A percentile compares a stretch with the other conserved stretches of the same genome.
Conservation (phyloP, 2,329 filamentous ascomycete genomes). For the Phoma sp. region DNA sequence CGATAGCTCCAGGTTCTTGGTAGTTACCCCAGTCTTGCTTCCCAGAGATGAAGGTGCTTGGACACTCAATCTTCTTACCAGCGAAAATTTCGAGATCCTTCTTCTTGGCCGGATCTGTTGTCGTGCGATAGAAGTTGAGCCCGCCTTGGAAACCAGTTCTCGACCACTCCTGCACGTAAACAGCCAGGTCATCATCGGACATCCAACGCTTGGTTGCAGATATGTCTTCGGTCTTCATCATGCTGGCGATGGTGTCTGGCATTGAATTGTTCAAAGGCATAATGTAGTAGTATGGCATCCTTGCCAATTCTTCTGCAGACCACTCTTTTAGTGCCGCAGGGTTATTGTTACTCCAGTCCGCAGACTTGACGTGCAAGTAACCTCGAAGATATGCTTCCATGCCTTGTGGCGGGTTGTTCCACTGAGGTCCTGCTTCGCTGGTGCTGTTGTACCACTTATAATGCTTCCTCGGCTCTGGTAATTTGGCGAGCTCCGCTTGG, state of each 20-base stretch:
- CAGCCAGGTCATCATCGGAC: slow-evolving; percentile 61
- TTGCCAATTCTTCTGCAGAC: slow-evolving; percentile 63
- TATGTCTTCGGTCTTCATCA: slow-evolving; percentile 63
- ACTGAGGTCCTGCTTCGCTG: slow-evolving; percentile 55
- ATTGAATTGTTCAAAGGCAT: slow-evolving; percentile 67
- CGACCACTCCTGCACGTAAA: slow-evolving; percentile 68
- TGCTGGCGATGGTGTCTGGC: slow-evolving; percentile 62
- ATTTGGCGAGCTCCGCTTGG: slow-evolving; percentile 62
- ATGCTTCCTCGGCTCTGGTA: slow-evolving; percentile 68
- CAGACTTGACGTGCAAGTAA: slow-evolving; percentile 74
- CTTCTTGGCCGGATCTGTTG: slow-evolving; percentile 58
- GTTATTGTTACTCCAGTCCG: slow-evolving; percentile 63
- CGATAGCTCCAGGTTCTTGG: slow-evolving; percentile 70
- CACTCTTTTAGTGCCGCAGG: slow-evolving; percentile 63
- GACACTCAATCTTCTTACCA: slow-evolving; percentile 67
- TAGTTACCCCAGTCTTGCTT: slow-evolving; percentile 72
- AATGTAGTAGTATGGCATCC: slow-evolving; percentile 73
- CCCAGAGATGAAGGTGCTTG: slow-evolving; percentile 68
- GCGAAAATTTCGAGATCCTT: slow-evolving; percentile 66
- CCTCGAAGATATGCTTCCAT: slow-evolving; percentile 69
- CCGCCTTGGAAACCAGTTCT: slow-evolving; percentile 71
- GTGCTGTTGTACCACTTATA: slow-evolving; percentile 73
- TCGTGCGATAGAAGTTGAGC: slow-evolving; percentile 72
- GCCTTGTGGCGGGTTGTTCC: slow-evolving; percentile 59
- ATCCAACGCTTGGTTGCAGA: slow-evolving; percentile 63